Evolutionary conservation across 2,329 filamentous ascomycete species (phyloP).

Genomic region (Sarocladium strictum): DNA sequence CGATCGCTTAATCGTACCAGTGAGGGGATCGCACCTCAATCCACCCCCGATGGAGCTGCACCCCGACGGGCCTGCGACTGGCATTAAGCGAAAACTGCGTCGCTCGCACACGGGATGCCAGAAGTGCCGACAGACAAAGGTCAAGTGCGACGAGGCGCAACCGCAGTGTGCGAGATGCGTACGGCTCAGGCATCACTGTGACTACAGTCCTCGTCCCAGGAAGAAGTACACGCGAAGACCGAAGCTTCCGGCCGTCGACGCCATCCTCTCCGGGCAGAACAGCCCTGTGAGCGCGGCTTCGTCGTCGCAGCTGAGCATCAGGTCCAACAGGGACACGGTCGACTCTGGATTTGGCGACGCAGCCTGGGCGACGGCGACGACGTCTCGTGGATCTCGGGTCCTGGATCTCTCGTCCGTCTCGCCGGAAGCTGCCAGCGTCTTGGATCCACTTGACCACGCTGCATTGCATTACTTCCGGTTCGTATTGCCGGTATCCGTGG

Average conservation of each 20-base stretch:
- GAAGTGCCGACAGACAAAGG: conserved; percentile 1
- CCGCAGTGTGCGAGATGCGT: neutral
- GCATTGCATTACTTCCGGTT: neutral
- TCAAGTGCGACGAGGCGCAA: neutral
- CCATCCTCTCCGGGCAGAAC: neutral
- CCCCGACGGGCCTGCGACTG: neutral
- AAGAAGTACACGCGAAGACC: neutral
- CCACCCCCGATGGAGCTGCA: neutral
- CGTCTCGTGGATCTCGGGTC: neutral
- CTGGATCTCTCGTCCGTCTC: neutral
- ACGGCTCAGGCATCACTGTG: neutral
- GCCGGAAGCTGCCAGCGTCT: neutral
- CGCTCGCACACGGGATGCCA: neutral
- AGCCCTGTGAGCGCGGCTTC: neutral
- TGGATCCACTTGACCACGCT: neutral
- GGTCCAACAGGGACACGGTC: too few species aligned
- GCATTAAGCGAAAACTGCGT: neutral
- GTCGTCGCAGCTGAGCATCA: too few species aligned
- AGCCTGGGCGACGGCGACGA: too few species aligned
- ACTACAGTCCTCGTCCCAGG: neutral
- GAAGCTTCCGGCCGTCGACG: neutral
- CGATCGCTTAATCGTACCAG: too few species aligned
- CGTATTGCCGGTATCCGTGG: neutral
- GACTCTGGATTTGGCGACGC: neutral
- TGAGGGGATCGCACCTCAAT: too few species aligned